Percentiles rank a stretch among this genome's conserved stretches.
phyloP scores from a whole-genome alignment of 768 basidiomycete species.

The Trametes meyenii region DNA sequence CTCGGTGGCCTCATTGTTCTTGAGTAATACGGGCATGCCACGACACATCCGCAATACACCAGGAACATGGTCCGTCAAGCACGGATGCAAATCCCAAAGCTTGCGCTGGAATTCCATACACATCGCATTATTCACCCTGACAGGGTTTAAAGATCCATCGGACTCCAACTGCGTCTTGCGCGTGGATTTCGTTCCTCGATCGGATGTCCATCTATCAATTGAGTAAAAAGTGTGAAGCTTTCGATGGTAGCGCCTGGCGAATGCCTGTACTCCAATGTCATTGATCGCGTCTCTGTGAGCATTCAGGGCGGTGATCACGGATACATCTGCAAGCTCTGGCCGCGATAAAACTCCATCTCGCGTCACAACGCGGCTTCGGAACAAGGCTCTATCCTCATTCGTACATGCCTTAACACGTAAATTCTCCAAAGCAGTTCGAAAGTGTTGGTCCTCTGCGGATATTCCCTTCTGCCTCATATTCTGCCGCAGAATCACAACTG shows the following conservation, averaged over 20 bases:
- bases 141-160: neutral
- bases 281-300: conserved; percentile 43
- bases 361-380: neutral
- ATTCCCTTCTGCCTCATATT: conserved; percentile 26
- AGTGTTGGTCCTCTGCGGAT: conserved; percentile 29
- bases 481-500: conserved; percentile 25
- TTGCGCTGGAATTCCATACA: neutral
- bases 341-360: neutral
- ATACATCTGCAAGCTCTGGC: conserved; percentile 33
- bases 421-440: conserved; percentile 39
- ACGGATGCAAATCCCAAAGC: conserved; percentile 26
- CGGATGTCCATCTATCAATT: neutral
- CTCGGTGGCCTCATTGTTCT: conserved; percentile 30
- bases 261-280: conserved; percentile 32
- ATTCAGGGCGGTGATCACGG: conserved; percentile 39
- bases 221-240: neutral
- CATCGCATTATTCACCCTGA: neutral
- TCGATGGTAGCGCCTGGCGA: conserved; percentile 28
- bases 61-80: conserved; percentile 21
- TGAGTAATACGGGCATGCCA: conserved; percentile 30
- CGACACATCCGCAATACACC: conserved; percentile 26
- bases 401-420: conserved; percentile 25
- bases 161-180: too few species aligned
- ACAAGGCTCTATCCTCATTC: neutral
- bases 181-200: too few species aligned